These are phyloP conservation scores for Hyaloscypha bicolor DNA, from an alignment of 495 filamentous ascomycete species.

Conservation along the genomic window DNA sequence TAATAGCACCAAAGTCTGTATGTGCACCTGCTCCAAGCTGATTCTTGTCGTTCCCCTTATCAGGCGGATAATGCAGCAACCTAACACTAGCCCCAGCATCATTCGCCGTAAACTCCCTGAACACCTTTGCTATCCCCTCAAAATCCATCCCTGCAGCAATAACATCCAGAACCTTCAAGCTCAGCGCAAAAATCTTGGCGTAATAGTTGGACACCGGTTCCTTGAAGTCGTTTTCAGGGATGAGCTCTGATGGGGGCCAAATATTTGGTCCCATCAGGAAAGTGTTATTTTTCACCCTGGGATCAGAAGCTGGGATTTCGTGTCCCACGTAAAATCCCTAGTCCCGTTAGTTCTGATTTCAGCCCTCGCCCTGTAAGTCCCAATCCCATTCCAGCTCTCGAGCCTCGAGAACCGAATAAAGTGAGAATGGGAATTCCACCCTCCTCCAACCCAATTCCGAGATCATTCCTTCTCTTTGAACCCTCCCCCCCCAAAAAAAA, in stretches of 20 bases:
- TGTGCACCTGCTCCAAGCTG: slow-evolving; percentile 43
- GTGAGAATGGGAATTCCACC: no score
- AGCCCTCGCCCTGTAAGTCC: no score
- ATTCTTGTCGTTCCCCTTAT: slow-evolving; percentile 35
- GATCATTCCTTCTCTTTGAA: no score
- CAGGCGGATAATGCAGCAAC: slow-evolving; percentile 46
- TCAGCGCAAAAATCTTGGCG: slow-evolving; percentile 34
- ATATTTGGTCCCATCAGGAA: slow-evolving; percentile 44
- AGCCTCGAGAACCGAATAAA: no score
- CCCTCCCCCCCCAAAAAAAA: no score
- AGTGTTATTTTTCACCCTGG: slow-evolving; percentile 38
- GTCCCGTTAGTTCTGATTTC: no score
- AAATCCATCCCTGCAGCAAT: slow-evolving; percentile 46
- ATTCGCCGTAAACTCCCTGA: slow-evolving; percentile 40
- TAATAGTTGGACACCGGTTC: slow-evolving; percentile 38
- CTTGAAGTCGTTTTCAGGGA: slow-evolving; percentile 24
- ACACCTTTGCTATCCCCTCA: slow-evolving; percentile 33
- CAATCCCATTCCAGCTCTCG: no score
- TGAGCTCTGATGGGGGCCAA: slow-evolving; percentile 37
- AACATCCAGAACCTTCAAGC: slow-evolving; percentile 38
- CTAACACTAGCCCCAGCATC: slow-evolving; percentile 36
- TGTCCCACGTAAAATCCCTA: slow-evolving; percentile 46
- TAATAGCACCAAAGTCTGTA: slow-evolving; percentile 48
- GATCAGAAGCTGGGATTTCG: slow-evolving; percentile 44
- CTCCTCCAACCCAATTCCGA: no score